Conservation (phyloP, 805 yeast species). For the Ogataea trehaloabstinens region DNA sequence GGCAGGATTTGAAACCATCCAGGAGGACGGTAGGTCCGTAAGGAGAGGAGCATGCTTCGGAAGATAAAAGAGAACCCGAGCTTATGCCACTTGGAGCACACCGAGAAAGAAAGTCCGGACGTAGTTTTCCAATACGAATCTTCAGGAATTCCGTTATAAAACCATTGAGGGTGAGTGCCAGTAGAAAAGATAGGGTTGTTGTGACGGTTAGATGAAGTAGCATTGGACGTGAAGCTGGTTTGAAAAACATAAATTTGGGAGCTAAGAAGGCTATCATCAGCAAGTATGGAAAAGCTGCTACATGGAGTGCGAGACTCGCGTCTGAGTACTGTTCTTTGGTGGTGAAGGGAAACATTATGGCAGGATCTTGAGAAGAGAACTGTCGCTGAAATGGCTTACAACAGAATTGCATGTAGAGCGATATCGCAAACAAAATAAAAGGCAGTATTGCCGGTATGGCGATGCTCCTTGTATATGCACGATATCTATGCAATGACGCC, state of each 20-base stretch:
- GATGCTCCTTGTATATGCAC: too few relatives aligned
- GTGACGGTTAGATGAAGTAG: slow-evolving; percentile 37
- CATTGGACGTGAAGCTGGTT: slow-evolving; percentile 13
- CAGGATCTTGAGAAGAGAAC: slow-evolving; percentile 40
- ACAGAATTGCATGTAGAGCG: slow-evolving; percentile 21
- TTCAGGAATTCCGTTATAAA: slow-evolving; percentile 71
- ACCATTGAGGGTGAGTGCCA: slow-evolving; percentile 42
- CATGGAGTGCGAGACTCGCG: slow-evolving; percentile 29
- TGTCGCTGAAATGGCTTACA: slow-evolving; percentile 45
- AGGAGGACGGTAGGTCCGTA: slow-evolving; percentile 29
- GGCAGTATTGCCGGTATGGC: slow-evolving; percentile 15
- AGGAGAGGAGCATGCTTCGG: slow-evolving; percentile 34
- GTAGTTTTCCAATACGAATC: slow-evolving; percentile 75
- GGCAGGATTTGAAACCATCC: slow-evolving; percentile 79
- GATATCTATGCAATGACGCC: too few relatives aligned
- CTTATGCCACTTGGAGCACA: slow-evolving; percentile 49
- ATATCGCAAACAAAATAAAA: slow-evolving; percentile 5
- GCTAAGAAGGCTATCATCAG: slow-evolving; percentile 22
- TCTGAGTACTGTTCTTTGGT: slow-evolving; percentile 37
- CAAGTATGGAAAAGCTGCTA: slow-evolving; percentile 37
- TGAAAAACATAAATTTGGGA: slow-evolving; percentile 3
- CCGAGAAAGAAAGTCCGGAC: slow-evolving; percentile 87
- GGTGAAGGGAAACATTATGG: slow-evolving; percentile 49
- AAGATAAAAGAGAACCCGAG: background rate
- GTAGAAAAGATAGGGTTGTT: slow-evolving; percentile 38